Evolutionary conservation across 768 basidiomycete genomes (phyloP), one percentile per base, ranked within the genome.

Genomic region (Tricholomella constricta): DNA sequence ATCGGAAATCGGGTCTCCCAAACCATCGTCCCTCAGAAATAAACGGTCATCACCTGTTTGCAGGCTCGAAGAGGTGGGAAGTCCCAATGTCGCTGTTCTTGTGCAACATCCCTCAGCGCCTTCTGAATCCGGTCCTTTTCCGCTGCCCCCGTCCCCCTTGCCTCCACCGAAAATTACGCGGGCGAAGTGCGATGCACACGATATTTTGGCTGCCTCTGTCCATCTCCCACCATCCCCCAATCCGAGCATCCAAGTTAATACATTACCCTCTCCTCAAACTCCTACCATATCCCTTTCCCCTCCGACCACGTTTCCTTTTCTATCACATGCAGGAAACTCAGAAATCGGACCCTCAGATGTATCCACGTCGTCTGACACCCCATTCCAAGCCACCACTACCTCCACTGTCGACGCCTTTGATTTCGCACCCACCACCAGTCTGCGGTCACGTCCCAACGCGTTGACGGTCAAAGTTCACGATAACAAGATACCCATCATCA

Each of bases 301-400:
- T 45, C 45, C 59, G 32, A 35, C 32, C 56, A 11, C 48, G n/a
- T 35, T 36, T 45, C 34, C 52, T 45, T 41, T 48, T 35, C 2
- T 35, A 27, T 14, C 57, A 53, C 54, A 29, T 12, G 15, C 26
- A n/a, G 11, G 15, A 17, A 26, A 27, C 14, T 61, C 52, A n/a
- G 52, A 61, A 52, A 66, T 68, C 44, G 54, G 56, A 7, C 61
- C 68, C 29, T 69, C 59, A 14, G 20, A 63, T 20, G 55, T 59
- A 20, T 66, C 68, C 3, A 67, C 68, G 8, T 65, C 73, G 6
- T 55, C 64, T 31, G 66, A 66, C 32, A 56, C 59, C n/a, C 55
- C 62, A 25, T 71, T 72, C 19, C 64, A 66, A 36, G 58, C 62
- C 14, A 69, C 61, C 19, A 61, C 63, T 3, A 51, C 56, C 14